Conservation (phyloP, 2,329 filamentous ascomycete species). For the Trichoderma asperellum region DNA sequence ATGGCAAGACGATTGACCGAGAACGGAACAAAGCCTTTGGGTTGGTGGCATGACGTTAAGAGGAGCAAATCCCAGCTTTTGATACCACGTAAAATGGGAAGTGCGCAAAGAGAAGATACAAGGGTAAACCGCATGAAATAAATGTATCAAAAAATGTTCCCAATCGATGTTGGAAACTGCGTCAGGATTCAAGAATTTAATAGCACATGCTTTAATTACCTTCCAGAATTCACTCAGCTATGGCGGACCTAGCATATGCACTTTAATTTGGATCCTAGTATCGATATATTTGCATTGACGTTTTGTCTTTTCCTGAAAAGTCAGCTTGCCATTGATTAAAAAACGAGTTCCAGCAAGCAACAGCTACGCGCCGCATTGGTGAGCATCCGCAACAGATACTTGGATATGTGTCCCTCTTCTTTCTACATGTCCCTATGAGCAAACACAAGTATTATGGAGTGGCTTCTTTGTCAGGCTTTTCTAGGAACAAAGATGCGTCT, state of each 20-base stretch:
- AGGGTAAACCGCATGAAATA: background rate
- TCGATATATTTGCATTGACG: background rate
- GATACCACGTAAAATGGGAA: slow-evolving; percentile 3
- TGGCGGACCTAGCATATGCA: background rate
- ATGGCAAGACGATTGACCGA: background rate
- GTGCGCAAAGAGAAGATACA: background rate
- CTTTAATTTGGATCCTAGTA: background rate
- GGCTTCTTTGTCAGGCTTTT: background rate
- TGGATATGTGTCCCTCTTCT: background rate
- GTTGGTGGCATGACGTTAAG: slow-evolving; percentile 5
- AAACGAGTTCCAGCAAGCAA: background rate
- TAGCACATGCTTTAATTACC: background rate
- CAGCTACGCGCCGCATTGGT: background rate
- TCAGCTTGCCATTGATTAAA: background rate
- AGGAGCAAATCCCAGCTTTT: slow-evolving; percentile 9
- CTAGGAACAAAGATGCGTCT: too few species aligned
- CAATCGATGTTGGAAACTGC: background rate
- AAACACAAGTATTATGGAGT: background rate
- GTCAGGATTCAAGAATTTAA: background rate
- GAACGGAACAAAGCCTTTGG: background rate
- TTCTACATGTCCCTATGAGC: background rate
- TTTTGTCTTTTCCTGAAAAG: background rate
- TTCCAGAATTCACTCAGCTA: background rate
- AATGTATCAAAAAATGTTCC: background rate
- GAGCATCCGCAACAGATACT: background rate